Evolutionary conservation across 139 green algal genomes (phyloP).

Genomic region (Auxenochlorella pyrenoidosa): DNA sequence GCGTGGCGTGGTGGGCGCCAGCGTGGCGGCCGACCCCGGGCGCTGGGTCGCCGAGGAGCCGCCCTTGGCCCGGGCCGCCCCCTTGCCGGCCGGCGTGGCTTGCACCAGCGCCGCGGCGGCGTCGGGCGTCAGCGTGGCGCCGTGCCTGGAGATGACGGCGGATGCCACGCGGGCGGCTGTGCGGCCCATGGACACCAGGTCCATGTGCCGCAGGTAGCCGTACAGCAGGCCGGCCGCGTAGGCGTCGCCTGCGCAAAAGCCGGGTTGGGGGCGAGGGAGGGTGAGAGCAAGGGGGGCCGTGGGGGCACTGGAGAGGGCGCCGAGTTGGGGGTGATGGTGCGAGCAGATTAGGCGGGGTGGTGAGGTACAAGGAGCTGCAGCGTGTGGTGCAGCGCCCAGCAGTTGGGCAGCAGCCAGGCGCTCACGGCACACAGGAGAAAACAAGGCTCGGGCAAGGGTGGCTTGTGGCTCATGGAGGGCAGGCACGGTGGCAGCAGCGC

Average conservation of each 20-base stretch:
- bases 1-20: background rate
- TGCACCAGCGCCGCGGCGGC: constrained; percentile 67
- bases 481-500: no score
- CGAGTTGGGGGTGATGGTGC: no score
- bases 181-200: constrained; percentile 68
- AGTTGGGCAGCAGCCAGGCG: no score
- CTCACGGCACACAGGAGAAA: no score
- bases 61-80: background rate
- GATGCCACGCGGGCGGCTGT: constrained; percentile 67
- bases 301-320: no score
- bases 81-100: constrained; percentile 1
- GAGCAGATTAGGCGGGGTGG: no score
- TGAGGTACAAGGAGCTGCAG: background rate
- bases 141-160: constrained; percentile 75
- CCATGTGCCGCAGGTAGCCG: constrained; percentile 63
- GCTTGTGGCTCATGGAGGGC: no score
- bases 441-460: no score
- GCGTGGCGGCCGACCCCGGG: background rate
- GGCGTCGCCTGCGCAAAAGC: constrained; percentile 62
- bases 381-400: background rate
- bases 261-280: background rate
- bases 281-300: no score
- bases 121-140: constrained; percentile 62
- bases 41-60: background rate
- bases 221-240: constrained; percentile 81